Evolutionary conservation across 2,329 filamentous ascomycete genomes (phyloP), one percentile per base, ranked within the genome.

Genomic region (Fusarium anguioides): DNA sequence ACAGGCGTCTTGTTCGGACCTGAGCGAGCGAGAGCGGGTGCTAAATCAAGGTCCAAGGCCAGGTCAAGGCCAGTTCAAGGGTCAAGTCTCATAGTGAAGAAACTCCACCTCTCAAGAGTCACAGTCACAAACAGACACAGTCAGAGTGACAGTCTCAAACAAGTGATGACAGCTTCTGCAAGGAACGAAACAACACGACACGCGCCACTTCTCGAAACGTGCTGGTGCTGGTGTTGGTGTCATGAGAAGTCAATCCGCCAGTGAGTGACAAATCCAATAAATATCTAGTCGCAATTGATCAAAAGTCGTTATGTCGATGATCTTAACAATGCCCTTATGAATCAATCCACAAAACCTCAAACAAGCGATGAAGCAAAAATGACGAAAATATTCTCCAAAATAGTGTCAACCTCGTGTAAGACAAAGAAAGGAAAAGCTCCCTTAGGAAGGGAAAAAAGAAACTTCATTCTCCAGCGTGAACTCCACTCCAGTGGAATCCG

Each of bases 11-110:
- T 71, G n/a, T 46, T 70, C 66, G 62, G 70, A 52, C 59, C 51
- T 60, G 51, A 51, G 60, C 65, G 70, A 59, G 48, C 66, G 70
- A 60, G 48, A 51, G 66, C 63, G 70, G 59, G 47, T 68, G 57
- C 60, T 68, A 55, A 64, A 53, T 35, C 58, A 63, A 63, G 60
- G 58, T 45, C 27, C 31, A 57, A 60, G 48, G 31, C 23, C 46
- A 36, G 54, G 39, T 27, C 31, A 54, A 37, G 53, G n/a, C n/a
- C n/a, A n/a, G n/a, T n/a, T n/a, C 31, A 23, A 23, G 39, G 51
- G 56, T 60, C 54, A 52, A 21, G 54, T 60, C 46, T 60, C 54
- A 40, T 31, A 45, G 52, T 33, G 33, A 36, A 40, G 29, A 53
- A 31, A 41, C 57, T 60, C 54, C 57, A 60, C 54, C 57, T 39